These are phyloP conservation scores for Tolypocladium ovalisporum DNA, from an alignment of 2,329 filamentous ascomycete genomes.

Conservation along the genomic window DNA sequence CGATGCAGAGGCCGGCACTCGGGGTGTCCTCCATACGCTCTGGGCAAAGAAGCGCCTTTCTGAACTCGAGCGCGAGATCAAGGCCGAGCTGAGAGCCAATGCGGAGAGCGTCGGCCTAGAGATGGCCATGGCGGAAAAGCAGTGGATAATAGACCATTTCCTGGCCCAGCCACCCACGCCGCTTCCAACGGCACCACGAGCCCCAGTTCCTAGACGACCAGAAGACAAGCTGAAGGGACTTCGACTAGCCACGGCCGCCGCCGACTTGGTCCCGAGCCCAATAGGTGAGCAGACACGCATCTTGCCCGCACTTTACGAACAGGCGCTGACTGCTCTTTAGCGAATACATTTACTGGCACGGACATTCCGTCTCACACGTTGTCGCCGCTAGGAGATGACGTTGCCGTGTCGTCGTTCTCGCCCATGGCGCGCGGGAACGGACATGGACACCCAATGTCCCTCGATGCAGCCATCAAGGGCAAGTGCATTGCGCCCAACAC, in stretches of 20 bases:
- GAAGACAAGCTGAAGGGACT: constrained; percentile 72
- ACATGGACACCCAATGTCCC: constrained; percentile 16
- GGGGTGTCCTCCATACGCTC: constrained; percentile 77
- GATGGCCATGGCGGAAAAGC: constrained; percentile 73
- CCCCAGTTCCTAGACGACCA: constrained; percentile 56
- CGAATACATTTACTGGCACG: constrained; percentile 22
- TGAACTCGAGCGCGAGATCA: constrained; percentile 68
- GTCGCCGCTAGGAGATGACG: constrained; percentile 18
- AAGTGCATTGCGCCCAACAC: constrained; percentile 9
- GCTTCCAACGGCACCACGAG: constrained; percentile 43
- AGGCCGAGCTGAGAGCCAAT: constrained; percentile 59
- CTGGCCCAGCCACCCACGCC: constrained; percentile 15
- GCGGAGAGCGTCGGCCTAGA: constrained; percentile 72
- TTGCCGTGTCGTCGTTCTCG: constrained; percentile 25
- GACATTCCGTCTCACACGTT: constrained; percentile 21
- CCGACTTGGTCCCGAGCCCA: constrained; percentile 44
- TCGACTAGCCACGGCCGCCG: constrained; percentile 63
- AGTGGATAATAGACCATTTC: constrained; percentile 79
- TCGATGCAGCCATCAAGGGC: constrained; percentile 19
- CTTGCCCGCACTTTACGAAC: not conserved
- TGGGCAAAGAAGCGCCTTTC: constrained; percentile 79
- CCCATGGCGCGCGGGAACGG: constrained; percentile 14
- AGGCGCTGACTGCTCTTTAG: constrained; percentile 8
- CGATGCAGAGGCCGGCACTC: constrained; percentile 58
- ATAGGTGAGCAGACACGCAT: constrained; percentile 28